Base-by-base conservation (phyloP, 768 basidiomycete species). In the Crucibulum laeve region DNA sequence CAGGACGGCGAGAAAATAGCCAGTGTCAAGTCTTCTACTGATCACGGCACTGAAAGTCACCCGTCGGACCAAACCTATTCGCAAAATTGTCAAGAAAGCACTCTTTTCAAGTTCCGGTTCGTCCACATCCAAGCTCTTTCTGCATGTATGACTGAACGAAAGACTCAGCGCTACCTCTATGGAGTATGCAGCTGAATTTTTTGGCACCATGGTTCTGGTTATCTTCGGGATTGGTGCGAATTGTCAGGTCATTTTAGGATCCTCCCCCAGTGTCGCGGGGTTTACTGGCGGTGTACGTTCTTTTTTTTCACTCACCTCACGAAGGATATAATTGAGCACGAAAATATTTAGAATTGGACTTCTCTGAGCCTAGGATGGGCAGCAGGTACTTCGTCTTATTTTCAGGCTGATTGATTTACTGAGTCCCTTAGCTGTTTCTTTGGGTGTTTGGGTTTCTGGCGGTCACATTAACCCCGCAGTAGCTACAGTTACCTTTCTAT, bases 391-490 rank as follows among this genome's bases (percentile, higher is more conserved):
- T 28, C 39, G 47, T 43, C 14, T 14, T 11, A 7, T 5, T n/a
- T 5, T 17, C 19, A 25, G 5, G 19, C 5, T 28, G 25, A 33
- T 13, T 23, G 19, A 5, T 7, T 43, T 13, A 4, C 24, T 43
- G 33, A 43, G 13, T n/a, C 19, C 15, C 10, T 22, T 23, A 48
- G 76, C 77, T 22, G 59, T 73, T 4, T 71, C 75, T 8, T 55
- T 84, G 48, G 82, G 78, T 26, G 80, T 77, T 3, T 84, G 80
- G 80, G 68, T 82, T 41, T 83, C 82, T 30, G 80, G 80, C 8
- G 82, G 82, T 19, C 82, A 84, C 51, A 70, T 83, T 47, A 83
- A 83, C 52, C 80, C 81, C 17, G 76, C 79, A 13, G 80, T 79
- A 58, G 13, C 63, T 58, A 15, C 24, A 11, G 35, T 1, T 7